A percentile compares a stretch with the other conserved stretches of the same genome.
Evolutionary conservation across 768 basidiomycete genomes (phyloP).

Genomic region (Zangia roseola): DNA sequence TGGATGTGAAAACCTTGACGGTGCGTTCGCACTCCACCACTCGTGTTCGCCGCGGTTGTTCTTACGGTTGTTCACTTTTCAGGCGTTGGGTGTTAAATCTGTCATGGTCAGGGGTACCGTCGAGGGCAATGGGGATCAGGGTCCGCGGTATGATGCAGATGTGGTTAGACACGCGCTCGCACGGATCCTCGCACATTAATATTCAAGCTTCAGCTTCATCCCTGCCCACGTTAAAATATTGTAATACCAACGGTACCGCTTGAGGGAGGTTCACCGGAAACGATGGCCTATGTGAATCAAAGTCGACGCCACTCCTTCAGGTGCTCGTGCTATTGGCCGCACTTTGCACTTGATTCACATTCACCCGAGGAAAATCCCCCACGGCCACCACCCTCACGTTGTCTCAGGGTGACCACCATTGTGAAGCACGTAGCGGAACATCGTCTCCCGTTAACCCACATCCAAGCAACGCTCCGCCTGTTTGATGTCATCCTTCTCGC

Average conservation of each 20-base stretch:
- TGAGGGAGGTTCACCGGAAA: too few species aligned
- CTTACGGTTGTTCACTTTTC: conserved; percentile 6
- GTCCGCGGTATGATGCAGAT: conserved; percentile 43
- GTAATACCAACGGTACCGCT: too few species aligned
- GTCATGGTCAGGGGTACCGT: conserved; percentile 41
- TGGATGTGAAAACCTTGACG: conserved; percentile 60
- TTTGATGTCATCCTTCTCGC: not conserved
- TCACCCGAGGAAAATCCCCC: too few species aligned
- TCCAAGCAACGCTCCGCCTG: not conserved
- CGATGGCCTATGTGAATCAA: too few species aligned
- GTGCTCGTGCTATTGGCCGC: too few species aligned
- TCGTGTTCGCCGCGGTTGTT: not conserved
- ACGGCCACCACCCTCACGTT: not conserved
- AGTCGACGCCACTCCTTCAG: too few species aligned
- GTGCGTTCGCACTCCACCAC: conserved; percentile 41
- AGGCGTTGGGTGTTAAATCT: conserved; percentile 63
- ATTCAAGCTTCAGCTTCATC: too few species aligned
- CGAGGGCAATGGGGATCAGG: conserved; percentile 21
- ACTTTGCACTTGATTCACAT: too few species aligned
- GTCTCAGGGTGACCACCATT: not conserved
- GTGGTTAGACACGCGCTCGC: conserved; percentile 45
- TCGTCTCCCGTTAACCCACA: not conserved
- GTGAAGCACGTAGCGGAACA: not conserved
- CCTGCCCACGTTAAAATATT: not conserved
- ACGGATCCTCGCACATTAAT: conserved; percentile 23